A percentile compares a stretch with the other conserved stretches of the same genome.
phyloP scores from a whole-genome alignment of 495 filamentous ascomycete species.

The Aspergillus egyptiacus region DNA sequence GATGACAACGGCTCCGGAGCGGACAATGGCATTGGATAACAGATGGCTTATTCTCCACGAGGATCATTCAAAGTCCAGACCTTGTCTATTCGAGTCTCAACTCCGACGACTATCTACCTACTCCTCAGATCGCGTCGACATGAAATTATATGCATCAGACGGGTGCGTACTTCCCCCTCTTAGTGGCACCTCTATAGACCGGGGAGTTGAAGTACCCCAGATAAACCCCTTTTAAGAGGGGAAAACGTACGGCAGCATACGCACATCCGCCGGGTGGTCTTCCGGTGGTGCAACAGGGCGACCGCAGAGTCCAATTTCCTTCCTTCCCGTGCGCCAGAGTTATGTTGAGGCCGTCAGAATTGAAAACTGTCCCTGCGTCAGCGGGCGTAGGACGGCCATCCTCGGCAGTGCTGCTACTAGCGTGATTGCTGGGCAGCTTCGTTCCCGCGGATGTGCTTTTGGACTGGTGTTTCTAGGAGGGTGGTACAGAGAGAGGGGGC shows the following conservation, averaged over 20 bases:
- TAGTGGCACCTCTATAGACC: background rate
- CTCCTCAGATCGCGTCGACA: background rate
- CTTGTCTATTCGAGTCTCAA: background rate
- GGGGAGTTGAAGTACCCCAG: background rate
- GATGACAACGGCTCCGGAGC: background rate
- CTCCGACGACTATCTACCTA: background rate
- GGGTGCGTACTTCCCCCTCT: background rate
- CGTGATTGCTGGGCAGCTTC: background rate
- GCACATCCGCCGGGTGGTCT: constrained; percentile 12
- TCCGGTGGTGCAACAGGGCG: constrained; percentile 6
- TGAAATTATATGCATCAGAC: background rate
- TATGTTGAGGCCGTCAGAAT: constrained; percentile 5
- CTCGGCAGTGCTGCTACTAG: too few relatives aligned
- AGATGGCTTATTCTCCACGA: background rate
- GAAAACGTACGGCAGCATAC: background rate
- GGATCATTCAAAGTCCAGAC: background rate
- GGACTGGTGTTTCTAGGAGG: background rate
- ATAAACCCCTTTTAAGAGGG: background rate
- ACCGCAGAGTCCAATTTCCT: background rate
- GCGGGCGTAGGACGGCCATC: constrained; percentile 8
- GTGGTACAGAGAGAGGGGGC: background rate
- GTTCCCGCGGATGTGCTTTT: background rate
- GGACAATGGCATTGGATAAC: background rate
- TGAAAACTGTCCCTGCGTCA: constrained; percentile 13
- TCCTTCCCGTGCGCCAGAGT: background rate